Conservation (phyloP, 306 rosid genomes). For the Medicago arabica region DNA sequence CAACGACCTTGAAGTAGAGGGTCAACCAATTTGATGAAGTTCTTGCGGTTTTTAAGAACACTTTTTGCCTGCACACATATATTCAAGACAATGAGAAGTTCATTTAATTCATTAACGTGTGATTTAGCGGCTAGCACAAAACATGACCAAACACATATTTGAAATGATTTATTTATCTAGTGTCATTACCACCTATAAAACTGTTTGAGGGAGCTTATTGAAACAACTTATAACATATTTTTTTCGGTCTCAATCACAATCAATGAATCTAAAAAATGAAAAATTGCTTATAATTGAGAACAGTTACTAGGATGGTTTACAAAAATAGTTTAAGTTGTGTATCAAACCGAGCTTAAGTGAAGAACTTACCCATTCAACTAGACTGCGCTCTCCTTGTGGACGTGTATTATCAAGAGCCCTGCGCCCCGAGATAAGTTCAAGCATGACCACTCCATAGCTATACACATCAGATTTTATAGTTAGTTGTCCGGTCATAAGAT, state of each 20-base stretch:
- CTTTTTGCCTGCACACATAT: conserved; percentile 65
- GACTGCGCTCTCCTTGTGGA: conserved; percentile 65
- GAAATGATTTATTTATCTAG: too few species aligned
- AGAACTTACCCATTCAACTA: conserved; percentile 81
- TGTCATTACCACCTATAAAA: too few species aligned
- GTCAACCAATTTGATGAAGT: conserved; percentile 78
- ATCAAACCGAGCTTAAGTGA: too few species aligned
- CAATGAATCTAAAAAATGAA: too few species aligned
- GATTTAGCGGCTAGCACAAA: not conserved
- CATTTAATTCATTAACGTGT: not conserved
- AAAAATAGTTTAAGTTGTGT: too few species aligned
- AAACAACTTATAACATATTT: too few species aligned
- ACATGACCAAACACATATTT: not conserved
- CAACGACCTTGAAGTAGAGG: conserved; percentile 74
- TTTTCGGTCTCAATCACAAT: too few species aligned
- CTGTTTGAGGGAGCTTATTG: too few species aligned
- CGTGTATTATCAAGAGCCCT: conserved; percentile 73
- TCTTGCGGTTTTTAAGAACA: conserved; percentile 66
- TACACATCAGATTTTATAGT: conserved; percentile 82
- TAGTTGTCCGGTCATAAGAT: conserved; percentile 81
- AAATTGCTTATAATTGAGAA: too few species aligned
- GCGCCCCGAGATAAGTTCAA: conserved; percentile 85
- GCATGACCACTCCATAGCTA: conserved; percentile 83
- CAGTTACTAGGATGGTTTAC: too few species aligned
- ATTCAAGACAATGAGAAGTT: conserved; percentile 4